Evolutionary conservation across 2,329 filamentous ascomycete species (phyloP).

Genomic region (Nothomitra cinnamomea): DNA sequence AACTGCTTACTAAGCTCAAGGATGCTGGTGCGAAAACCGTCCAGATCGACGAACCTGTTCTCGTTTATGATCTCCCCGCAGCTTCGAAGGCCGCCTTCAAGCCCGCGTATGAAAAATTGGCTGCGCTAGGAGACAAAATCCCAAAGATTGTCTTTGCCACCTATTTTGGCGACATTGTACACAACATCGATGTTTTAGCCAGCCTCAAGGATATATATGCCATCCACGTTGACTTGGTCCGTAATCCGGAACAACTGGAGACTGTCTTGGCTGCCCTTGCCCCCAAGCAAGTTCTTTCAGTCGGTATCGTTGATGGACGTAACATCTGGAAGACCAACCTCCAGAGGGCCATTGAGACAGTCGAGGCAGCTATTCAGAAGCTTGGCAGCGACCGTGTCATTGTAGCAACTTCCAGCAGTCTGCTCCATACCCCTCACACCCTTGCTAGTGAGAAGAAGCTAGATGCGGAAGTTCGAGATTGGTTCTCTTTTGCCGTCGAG

Average conservation of each 20-base stretch:
- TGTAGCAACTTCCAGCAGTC: slow-evolving; percentile 89
- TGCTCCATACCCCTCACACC: slow-evolving; percentile 96
- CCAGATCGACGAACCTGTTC: slow-evolving; percentile 94
- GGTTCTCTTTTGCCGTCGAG: slow-evolving; percentile 97
- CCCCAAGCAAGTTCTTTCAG: slow-evolving; percentile 77
- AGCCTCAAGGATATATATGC: slow-evolving; percentile 56
- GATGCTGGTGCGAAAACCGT: slow-evolving; percentile 88
- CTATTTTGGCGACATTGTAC: slow-evolving; percentile 98
- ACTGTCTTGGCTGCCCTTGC: slow-evolving; percentile 69
- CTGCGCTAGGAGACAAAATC: slow-evolving; percentile 57
- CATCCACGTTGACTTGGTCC: slow-evolving; percentile 90
- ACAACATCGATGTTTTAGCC: slow-evolving; percentile 88
- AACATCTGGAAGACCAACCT: slow-evolving; percentile 99
- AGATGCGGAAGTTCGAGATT: slow-evolving; percentile 79
- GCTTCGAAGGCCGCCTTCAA: slow-evolving; percentile 97
- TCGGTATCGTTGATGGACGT: slow-evolving; percentile 92
- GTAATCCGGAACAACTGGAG: slow-evolving; percentile 94
- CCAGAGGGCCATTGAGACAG: slow-evolving; percentile 79
- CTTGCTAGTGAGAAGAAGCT: slow-evolving; percentile 98
- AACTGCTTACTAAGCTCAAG: slow-evolving; percentile 88
- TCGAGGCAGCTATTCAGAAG: slow-evolving; percentile 84
- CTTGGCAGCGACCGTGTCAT: slow-evolving; percentile 96
- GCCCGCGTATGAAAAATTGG: slow-evolving; percentile 84
- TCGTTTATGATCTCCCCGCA: slow-evolving; percentile 81
- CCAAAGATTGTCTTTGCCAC: slow-evolving; percentile 84